Evolutionary conservation across 1,284 basidiomycete species (phyloP).

Genomic region (Ganoderma sinense): DNA sequence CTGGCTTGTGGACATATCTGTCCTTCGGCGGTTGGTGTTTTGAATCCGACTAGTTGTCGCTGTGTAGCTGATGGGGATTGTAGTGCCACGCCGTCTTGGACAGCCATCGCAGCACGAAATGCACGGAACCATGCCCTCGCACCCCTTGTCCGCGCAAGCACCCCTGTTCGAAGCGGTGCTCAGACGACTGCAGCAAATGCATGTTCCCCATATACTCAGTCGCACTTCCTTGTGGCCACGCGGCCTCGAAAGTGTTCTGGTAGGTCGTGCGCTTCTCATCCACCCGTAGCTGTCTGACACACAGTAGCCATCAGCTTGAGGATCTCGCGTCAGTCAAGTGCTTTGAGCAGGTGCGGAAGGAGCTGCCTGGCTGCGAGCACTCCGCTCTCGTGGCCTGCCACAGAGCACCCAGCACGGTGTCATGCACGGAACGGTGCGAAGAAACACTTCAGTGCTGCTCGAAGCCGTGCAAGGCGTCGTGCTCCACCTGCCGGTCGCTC

Average conservation of each 20-base stretch:
- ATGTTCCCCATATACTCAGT: constrained; percentile 55
- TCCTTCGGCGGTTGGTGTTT: constrained; percentile 58
- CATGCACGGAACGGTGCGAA: constrained; percentile 55
- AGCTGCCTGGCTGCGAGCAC: constrained; percentile 67
- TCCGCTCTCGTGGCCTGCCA: constrained; percentile 52
- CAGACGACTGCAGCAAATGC: constrained; percentile 64
- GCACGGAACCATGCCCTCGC: constrained; percentile 51
- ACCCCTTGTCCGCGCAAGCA: constrained; percentile 63
- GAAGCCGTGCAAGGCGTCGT: constrained; percentile 55
- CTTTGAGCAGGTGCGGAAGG: constrained; percentile 49
- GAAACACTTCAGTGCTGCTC: constrained; percentile 60
- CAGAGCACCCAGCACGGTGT: constrained; percentile 45
- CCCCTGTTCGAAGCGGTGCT: constrained; percentile 66
- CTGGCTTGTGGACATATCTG: constrained; percentile 77
- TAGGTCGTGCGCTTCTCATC: constrained; percentile 37
- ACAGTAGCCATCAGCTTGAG: constrained; percentile 54
- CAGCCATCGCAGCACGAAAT: constrained; percentile 29
- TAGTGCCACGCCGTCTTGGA: constrained; percentile 70
- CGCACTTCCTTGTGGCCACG: constrained; percentile 69
- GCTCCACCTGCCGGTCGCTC: constrained; percentile 55
- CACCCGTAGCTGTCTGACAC: neutral
- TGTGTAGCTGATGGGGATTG: neutral
- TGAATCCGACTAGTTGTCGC: neutral
- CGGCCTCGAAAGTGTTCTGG: constrained; percentile 57
- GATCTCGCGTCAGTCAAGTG: constrained; percentile 56